Evolutionary conservation across 106 monocot genomes (phyloP).

Genomic region (Dioscorea zingiberensis): DNA sequence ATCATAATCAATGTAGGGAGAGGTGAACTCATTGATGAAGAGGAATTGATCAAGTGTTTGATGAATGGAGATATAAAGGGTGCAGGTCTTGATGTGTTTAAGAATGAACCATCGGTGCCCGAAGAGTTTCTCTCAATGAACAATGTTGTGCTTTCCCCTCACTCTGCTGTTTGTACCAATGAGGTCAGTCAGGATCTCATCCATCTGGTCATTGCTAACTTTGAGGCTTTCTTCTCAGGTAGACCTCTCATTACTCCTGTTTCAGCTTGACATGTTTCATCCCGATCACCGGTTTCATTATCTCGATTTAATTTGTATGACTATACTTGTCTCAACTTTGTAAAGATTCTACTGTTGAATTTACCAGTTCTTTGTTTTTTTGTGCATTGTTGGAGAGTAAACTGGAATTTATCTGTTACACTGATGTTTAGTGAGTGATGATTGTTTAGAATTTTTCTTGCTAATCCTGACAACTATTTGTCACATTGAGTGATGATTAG

Average conservation of each 20-base stretch:
- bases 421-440: no score
- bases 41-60: constrained; percentile 28
- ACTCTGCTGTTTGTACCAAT: constrained; percentile 21
- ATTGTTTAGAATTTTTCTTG: no score
- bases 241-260: constrained; percentile 39
- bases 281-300: no score
- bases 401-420: no score
- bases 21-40: constrained; percentile 35
- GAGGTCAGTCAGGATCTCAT: constrained; percentile 18
- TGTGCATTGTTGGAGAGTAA: no score
- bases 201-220: constrained; percentile 26
- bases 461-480: no score
- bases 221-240: constrained; percentile 64
- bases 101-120: constrained; percentile 49
- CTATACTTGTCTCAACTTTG: no score
- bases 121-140: constrained; percentile 42
- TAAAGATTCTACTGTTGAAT: no score
- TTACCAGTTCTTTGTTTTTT: no score
- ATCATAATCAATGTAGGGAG: constrained; percentile 45
- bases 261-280: neutral
- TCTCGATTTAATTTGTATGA: no score
- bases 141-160: constrained; percentile 60
- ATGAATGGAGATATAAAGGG: constrained; percentile 44
- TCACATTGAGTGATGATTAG: no score
- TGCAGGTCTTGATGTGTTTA: constrained; percentile 77